A percentile compares a stretch with the other conserved stretches of the same genome.
phyloP scores from a whole-genome alignment of 768 basidiomycete species.

The Leucosporidium scottii region DNA sequence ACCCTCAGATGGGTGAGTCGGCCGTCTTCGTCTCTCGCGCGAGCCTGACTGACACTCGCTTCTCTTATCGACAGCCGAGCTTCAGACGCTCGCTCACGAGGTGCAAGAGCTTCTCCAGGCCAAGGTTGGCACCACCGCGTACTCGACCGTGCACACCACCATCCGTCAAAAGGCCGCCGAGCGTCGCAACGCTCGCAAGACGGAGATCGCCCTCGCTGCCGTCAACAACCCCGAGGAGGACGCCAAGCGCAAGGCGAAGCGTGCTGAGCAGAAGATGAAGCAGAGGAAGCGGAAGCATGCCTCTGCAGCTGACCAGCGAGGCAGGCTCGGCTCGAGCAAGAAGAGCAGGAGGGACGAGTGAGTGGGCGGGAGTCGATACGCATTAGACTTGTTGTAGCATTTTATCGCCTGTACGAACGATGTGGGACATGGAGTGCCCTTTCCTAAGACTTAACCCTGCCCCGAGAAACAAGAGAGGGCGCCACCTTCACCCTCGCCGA shows the following conservation, averaged over 20 bases:
- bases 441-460: too few relatives aligned
- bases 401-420: neutral
- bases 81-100: constrained; percentile 72
- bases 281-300: constrained; percentile 34
- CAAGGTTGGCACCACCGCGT: constrained; percentile 81
- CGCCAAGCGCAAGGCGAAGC: constrained; percentile 30
- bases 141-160: constrained; percentile 68
- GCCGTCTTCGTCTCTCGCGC: neutral
- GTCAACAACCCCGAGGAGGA: constrained; percentile 34
- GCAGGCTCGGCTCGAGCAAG: constrained; percentile 14
- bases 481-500: too few relatives aligned
- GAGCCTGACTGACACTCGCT: neutral
- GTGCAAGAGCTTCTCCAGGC: constrained; percentile 77
- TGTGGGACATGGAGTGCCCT: too few relatives aligned
- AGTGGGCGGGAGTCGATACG: neutral
- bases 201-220: constrained; percentile 49
- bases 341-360: constrained; percentile 4
- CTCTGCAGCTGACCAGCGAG: constrained; percentile 27
- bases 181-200: constrained; percentile 65
- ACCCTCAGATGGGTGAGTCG: constrained; percentile 65
- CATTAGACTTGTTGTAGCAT: neutral
- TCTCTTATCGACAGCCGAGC: constrained; percentile 54
- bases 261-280: constrained; percentile 29
- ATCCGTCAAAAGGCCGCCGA: constrained; percentile 65
- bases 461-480: too few relatives aligned